A percentile compares a stretch with the other conserved stretches of the same genome.
Conservation (phyloP, 441 rosid genomes). For the Theobroma grandiflorum region DNA sequence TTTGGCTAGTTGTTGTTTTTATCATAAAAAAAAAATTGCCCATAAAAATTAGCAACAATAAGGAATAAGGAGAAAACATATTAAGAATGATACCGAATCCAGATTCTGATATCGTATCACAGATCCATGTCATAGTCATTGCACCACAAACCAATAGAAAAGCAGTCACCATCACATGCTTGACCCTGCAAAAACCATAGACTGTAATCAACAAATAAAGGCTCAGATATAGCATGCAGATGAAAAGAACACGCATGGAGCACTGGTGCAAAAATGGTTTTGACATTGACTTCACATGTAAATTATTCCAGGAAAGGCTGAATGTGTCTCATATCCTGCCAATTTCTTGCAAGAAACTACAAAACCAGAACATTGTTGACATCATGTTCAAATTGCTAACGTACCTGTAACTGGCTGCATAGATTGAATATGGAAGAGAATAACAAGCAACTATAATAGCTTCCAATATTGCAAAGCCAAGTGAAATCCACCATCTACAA, state of each 20-base stretch:
- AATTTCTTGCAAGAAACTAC: background rate
- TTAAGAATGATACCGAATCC: conserved; percentile 78
- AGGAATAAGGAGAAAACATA: background rate
- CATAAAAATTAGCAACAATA: background rate
- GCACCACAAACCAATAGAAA: conserved; percentile 88
- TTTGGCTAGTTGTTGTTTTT: background rate
- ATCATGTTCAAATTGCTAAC: conserved; percentile 27
- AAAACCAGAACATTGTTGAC: conserved; percentile 16
- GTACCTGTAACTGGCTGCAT: conserved; percentile 83
- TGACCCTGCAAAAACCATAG: conserved; percentile 59
- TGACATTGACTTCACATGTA: background rate
- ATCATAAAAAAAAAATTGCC: background rate
- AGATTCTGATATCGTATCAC: conserved; percentile 92
- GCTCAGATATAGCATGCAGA: background rate
- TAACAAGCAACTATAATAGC: conserved; percentile 76
- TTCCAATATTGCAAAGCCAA: conserved; percentile 85
- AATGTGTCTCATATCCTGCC: background rate
- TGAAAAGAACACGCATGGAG: background rate
- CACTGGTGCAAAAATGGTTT: background rate
- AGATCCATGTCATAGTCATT: conserved; percentile 91
- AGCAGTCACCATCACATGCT: conserved; percentile 86
- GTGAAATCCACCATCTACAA: conserved; percentile 96
- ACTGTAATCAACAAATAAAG: background rate
- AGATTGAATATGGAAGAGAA: conserved; percentile 87
- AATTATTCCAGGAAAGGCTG: conserved; percentile 14